Evolutionary conservation across 306 rosid genomes (phyloP).

Genomic region (Trichosanthes cucumerina): DNA sequence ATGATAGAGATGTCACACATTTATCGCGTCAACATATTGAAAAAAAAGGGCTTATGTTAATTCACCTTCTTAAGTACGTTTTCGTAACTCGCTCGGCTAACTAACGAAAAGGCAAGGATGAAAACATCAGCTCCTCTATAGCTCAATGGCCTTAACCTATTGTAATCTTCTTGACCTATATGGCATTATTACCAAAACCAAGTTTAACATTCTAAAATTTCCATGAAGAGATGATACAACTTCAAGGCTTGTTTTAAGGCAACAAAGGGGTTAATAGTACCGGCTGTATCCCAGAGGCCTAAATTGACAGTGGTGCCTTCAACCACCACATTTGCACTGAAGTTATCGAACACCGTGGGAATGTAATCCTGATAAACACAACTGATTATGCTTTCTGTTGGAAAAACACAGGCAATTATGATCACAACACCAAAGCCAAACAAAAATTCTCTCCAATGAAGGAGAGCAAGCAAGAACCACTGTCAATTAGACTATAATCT

Average conservation of each 20-base stretch:
- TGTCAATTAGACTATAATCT: conserved; percentile 12
- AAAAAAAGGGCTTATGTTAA: neutral
- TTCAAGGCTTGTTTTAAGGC: neutral
- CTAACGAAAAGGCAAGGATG: conserved; percentile 74
- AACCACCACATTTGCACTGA: conserved; percentile 89
- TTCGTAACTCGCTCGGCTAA: conserved; percentile 83
- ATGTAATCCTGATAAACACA: conserved; percentile 61
- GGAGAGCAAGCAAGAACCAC: neutral
- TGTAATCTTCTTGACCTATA: conserved; percentile 89
- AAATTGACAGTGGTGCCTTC: conserved; percentile 79
- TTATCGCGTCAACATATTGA: neutral
- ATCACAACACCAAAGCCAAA: conserved; percentile 1
- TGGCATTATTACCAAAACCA: neutral
- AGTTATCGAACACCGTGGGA: conserved; percentile 90
- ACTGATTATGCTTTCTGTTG: neutral
- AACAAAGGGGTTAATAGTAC: conserved; percentile 22
- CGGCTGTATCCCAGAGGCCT: conserved; percentile 96
- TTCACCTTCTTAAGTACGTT: conserved; percentile 71
- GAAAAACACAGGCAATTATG: neutral
- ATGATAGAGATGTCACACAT: neutral
- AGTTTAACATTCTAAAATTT: neutral
- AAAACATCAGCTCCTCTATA: conserved; percentile 91
- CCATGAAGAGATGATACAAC: neutral
- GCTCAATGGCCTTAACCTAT: conserved; percentile 86
- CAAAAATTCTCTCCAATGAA: neutral